Evolutionary conservation across 805 yeast genomes (phyloP).

Genomic region (Candida maesae): DNA sequence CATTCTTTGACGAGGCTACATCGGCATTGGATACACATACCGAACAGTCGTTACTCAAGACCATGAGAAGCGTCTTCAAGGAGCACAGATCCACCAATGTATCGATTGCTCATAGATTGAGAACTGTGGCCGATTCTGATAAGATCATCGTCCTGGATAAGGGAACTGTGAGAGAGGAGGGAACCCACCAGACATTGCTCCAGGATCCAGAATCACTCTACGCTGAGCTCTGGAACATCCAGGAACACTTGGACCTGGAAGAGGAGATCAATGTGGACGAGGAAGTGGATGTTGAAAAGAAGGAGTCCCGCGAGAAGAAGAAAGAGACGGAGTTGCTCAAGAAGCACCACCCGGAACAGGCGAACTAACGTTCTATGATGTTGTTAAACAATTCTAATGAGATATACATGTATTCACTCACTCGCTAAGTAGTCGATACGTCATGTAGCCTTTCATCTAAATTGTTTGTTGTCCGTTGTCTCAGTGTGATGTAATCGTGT

Average conservation of each 20-base stretch:
- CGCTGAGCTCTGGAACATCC: slow-evolving; percentile 84
- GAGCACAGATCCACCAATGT: slow-evolving; percentile 66
- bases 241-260: slow-evolving; percentile 65
- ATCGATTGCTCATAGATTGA: slow-evolving; percentile 87
- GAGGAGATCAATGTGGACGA: slow-evolving; percentile 33
- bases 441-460: no score
- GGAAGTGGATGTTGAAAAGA: neutral
- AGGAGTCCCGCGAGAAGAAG: slow-evolving; percentile 8
- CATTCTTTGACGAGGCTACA: slow-evolving; percentile 96
- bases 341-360: slow-evolving; percentile 3
- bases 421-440: no score
- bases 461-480: no score
- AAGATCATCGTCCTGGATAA: slow-evolving; percentile 81
- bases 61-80: slow-evolving; percentile 64
- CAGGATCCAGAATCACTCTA: slow-evolving; percentile 57
- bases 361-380: no score
- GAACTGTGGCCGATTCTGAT: slow-evolving; percentile 93
- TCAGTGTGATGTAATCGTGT: no score
- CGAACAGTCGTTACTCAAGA: slow-evolving; percentile 75
- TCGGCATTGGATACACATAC: slow-evolving; percentile 96
- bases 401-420: no score
- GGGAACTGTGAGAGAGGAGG: slow-evolving; percentile 85
- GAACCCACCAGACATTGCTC: slow-evolving; percentile 68
- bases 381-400: no score
- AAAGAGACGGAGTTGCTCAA: slow-evolving; percentile 7